Evolutionary conservation across 1,284 basidiomycete genomes (phyloP), one percentile per base, ranked within the genome.

Genomic region (Mycosarcoma maydis): DNA sequence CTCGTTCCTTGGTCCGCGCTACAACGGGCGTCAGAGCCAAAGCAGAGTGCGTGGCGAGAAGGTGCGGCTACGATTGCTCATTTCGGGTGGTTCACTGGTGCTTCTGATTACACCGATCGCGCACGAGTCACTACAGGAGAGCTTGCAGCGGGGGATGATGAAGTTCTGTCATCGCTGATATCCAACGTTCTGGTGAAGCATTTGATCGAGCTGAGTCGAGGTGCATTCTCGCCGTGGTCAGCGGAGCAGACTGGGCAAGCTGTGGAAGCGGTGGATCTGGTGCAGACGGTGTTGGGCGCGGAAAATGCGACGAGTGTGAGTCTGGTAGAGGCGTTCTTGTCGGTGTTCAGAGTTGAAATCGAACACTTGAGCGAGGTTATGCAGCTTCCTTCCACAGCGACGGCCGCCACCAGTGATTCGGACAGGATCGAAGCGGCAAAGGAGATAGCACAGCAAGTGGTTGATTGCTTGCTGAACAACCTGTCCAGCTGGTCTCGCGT

Each of bases 71-170:
- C 46, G 6, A 41, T 72, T 7, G 50, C 38, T 4, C 19, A 38
- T 3, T 58, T 68, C 11, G 3, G 44, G 9, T 72, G 68, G 61
- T 59, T 56, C 19, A 32, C 43, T 6, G 54, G 58, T 24, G 54
- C 50, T 14, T 43, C 41, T 3, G 44, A 50, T 2, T 70, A 64
- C 38, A 23, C 33, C 7, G 10, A 11, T 13, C 13, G 13, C 2
- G 33, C 33, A n/a, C 30, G 23, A 33, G 13, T 20, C 26, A 32
- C n/a, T 29, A 27, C 0, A 30, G 16, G n/a, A 42, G 37, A 4
- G 38, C 26, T 29, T 20, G 43, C 50, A 0, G 76, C 74, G 4
- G 79, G 77, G 1, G 79, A 80, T 30, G 72, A 77, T 8, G 79
- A 80, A 36, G 55, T 62, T 19, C 48, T 73, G 3, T 27, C 46